Percentiles rank a stretch among this genome's conserved stretches.
Conservation (phyloP, 2,329 filamentous ascomycete species). For the Fusarium ramigenum region DNA sequence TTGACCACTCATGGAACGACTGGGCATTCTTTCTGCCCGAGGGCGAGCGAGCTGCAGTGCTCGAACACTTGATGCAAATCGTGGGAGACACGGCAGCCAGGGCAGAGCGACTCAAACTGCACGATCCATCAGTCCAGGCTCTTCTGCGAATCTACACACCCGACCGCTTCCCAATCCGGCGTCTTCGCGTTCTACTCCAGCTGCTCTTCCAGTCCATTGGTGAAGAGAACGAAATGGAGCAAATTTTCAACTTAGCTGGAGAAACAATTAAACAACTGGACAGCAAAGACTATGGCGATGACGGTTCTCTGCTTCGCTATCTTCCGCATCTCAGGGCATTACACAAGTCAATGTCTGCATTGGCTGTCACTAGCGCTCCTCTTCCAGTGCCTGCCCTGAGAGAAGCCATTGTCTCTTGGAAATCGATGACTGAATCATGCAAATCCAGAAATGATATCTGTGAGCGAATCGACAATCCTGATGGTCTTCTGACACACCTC, state of each 20-base stretch:
- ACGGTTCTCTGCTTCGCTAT: conserved; percentile 55
- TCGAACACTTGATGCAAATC: conserved; percentile 69
- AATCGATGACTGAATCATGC: conserved; percentile 51
- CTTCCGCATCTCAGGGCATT: conserved; percentile 60
- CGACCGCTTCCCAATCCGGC: conserved; percentile 61
- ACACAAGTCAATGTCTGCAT: conserved; percentile 54
- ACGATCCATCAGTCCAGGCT: conserved; percentile 57
- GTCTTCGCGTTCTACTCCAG: conserved; percentile 61
- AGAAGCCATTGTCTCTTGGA: conserved; percentile 57
- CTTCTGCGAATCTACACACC: conserved; percentile 61
- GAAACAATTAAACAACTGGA: conserved; percentile 50
- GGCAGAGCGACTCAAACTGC: conserved; percentile 50
- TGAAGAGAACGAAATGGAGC: conserved; percentile 50
- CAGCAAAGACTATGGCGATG: conserved; percentile 54
- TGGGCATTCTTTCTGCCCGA: conserved; percentile 64
- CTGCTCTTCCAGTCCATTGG: conserved; percentile 61
- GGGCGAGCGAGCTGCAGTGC: conserved; percentile 62
- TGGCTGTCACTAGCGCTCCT: conserved; percentile 50
- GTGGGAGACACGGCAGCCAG: conserved; percentile 51
- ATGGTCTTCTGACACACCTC: conserved; percentile 59
- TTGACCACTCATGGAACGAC: conserved; percentile 65
- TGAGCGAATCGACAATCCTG: conserved; percentile 58
- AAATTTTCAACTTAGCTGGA: conserved; percentile 53
- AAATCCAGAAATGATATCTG: conserved; percentile 54
- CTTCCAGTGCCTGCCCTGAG: conserved; percentile 47